Percentiles rank a stretch among this genome's conserved stretches.
Evolutionary conservation across 352 stramenopile species (phyloP).

Genomic region (Pythium volutum): DNA sequence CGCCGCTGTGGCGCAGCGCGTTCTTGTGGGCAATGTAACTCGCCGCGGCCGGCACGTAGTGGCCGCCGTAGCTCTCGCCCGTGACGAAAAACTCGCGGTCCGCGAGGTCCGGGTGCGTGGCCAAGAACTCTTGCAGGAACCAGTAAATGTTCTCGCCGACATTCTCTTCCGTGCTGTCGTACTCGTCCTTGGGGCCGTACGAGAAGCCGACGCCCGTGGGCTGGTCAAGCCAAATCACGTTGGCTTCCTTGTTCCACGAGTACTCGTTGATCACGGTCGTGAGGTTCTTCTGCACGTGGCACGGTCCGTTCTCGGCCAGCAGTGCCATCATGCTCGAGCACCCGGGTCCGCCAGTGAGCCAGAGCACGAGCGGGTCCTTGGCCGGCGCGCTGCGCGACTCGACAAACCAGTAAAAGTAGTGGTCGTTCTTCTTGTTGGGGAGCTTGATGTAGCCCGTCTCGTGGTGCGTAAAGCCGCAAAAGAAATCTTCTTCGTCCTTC

Average conservation of each 20-base stretch:
- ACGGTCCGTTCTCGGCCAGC: slow-evolving; percentile 52
- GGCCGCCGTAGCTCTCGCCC: slow-evolving; percentile 61
- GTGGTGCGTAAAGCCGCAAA: slow-evolving; percentile 36
- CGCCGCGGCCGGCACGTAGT: slow-evolving; percentile 44
- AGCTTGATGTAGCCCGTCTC: slow-evolving; percentile 49
- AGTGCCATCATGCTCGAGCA: slow-evolving; percentile 34
- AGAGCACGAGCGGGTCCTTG: slow-evolving; percentile 47
- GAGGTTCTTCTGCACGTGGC: slow-evolving; percentile 31
- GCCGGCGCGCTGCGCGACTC: slow-evolving; percentile 32
- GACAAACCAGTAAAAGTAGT: slow-evolving; percentile 72
- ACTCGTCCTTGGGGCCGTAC: slow-evolving; percentile 15
- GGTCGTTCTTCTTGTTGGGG: slow-evolving; percentile 38
- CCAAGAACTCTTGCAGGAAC: slow-evolving; percentile 53
- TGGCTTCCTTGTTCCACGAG: slow-evolving; percentile 48
- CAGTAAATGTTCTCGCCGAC: slow-evolving; percentile 47
- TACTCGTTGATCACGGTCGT: slow-evolving; percentile 34
- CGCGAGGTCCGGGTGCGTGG: slow-evolving; percentile 39
- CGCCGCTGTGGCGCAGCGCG: slow-evolving; percentile 26
- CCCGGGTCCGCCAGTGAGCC: slow-evolving; percentile 50
- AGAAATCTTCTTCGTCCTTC: slow-evolving; percentile 23
- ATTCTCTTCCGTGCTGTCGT: slow-evolving; percentile 33
- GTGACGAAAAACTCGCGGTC: slow-evolving; percentile 46
- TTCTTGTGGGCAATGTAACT: slow-evolving; percentile 41
- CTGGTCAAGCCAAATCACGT: slow-evolving; percentile 50
- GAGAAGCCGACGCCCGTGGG: slow-evolving; percentile 44